A percentile compares a stretch with the other conserved stretches of the same genome.
phyloP scores from a whole-genome alignment of 2,329 filamentous ascomycete species.

The Capronia epimyces region DNA sequence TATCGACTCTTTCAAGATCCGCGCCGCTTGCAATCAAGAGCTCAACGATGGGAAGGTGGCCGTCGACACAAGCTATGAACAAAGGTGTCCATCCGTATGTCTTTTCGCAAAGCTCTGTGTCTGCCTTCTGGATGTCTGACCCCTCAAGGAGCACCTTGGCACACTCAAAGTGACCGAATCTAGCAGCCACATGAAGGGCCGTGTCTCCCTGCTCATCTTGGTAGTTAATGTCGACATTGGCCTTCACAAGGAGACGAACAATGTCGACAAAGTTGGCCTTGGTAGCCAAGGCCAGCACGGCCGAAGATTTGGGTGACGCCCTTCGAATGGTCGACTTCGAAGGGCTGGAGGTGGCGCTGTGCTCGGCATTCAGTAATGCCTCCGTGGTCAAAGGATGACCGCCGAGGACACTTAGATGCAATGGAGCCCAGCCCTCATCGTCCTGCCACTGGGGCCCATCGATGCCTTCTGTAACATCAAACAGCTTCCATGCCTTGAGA shows the following conservation, averaged over 20 bases:
- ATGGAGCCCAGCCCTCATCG: conserved; percentile 78
- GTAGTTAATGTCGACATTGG: conserved; percentile 89
- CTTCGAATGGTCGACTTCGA: conserved; percentile 60
- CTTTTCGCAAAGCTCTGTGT: conserved; percentile 73
- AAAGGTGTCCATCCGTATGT: conserved; percentile 93
- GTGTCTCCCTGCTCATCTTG: conserved; percentile 87
- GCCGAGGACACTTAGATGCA: conserved; percentile 87
- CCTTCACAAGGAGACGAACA: conserved; percentile 79
- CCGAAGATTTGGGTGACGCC: conserved; percentile 72
- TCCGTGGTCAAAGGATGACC: conserved; percentile 84
- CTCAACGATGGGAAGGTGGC: conserved; percentile 67
- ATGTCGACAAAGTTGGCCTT: conserved; percentile 82
- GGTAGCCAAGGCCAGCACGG: conserved; percentile 79
- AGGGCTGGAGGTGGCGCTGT: conserved; percentile 57
- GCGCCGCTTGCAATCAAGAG: conserved; percentile 73
- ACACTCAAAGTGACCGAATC: conserved; percentile 78
- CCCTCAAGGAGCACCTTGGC: conserved; percentile 69
- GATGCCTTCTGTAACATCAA: conserved; percentile 77
- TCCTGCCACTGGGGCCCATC: conserved; percentile 89
- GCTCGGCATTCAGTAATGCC: conserved; percentile 72
- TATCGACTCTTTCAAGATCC: conserved; percentile 67
- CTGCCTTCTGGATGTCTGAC: conserved; percentile 62
- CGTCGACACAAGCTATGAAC: conserved; percentile 87
- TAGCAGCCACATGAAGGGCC: conserved; percentile 82
- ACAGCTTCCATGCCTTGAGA: conserved; percentile 85